These are phyloP conservation scores for Zymoseptoria crescenta DNA, from an alignment of 2,329 filamentous ascomycete species.

Conservation along the genomic window DNA sequence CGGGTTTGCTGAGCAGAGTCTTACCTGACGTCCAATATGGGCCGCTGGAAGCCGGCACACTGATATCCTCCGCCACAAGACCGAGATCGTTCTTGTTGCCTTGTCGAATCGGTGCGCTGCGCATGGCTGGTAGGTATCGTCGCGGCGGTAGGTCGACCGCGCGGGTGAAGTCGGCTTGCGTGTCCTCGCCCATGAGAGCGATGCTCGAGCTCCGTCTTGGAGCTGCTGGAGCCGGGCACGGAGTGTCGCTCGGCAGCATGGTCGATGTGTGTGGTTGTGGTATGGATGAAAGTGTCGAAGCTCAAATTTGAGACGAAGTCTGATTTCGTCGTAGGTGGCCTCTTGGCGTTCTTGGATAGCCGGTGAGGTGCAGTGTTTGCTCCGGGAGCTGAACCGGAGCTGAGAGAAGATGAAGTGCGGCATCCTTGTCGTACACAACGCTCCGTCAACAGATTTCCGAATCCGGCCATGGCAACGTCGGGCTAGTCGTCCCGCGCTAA, in stretches of 20 bases:
- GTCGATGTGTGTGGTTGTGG: not conserved
- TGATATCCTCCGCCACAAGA: constrained; percentile 25
- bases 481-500: too few relatives aligned
- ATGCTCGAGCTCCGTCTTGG: not conserved
- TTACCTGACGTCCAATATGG: constrained; percentile 5
- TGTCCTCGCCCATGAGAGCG: constrained; percentile 19
- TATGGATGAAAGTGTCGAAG: not conserved
- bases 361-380: not conserved
- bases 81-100: constrained; percentile 25
- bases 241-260: not conserved
- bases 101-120: constrained; percentile 14
- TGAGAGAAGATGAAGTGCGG: not conserved
- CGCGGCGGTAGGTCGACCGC: constrained; percentile 24
- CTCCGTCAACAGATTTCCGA: too few relatives aligned
- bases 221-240: not conserved
- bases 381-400: not conserved
- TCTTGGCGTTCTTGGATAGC: not conserved
- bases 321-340: not conserved
- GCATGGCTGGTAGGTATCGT: constrained; percentile 17
- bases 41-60: constrained; percentile 4
- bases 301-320: not conserved
- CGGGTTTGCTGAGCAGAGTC: constrained; percentile 24
- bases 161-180: constrained; percentile 26
- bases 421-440: too few relatives aligned
- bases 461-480: too few relatives aligned